These are phyloP conservation scores for Fraxinus dipetala DNA, from an alignment of 305 asterid genomes.

Conservation along the genomic window DNA sequence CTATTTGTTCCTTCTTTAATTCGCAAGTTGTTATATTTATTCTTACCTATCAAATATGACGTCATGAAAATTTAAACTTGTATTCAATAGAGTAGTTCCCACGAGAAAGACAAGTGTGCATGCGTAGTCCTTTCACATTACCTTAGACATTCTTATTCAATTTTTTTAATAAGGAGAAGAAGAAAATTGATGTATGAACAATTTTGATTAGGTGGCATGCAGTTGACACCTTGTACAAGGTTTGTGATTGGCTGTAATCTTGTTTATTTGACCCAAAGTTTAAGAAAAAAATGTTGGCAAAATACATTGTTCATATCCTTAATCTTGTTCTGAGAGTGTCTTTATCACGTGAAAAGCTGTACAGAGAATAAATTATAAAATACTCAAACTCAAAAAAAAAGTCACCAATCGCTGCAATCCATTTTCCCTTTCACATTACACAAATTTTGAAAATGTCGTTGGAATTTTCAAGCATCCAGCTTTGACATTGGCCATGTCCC, in stretches of 20 bases:
- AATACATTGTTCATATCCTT: neutral
- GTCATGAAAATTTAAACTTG: neutral
- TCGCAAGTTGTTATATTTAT: too few relatives aligned
- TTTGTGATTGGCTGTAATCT: neutral
- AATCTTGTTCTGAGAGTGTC: neutral
- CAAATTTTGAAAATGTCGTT: neutral
- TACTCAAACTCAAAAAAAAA: neutral
- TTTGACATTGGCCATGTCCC: neutral
- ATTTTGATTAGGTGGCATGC: neutral
- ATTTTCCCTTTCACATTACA: neutral
- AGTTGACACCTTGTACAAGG: neutral
- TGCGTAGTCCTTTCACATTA: neutral
- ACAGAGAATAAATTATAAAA: neutral
- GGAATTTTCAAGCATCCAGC: conserved; percentile 1
- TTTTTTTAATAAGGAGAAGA: too few relatives aligned
- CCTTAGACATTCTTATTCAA: neutral
- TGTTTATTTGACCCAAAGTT: neutral
- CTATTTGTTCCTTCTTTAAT: neutral
- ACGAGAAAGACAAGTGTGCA: neutral
- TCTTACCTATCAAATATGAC: too few relatives aligned
- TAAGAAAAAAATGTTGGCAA: neutral
- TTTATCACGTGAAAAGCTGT: neutral
- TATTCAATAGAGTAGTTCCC: neutral
- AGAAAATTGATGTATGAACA: neutral
- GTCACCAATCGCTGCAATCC: neutral